phyloP scores from a whole-genome alignment of 192 early-diverging fungal species.

The Dissophora globulifera region DNA sequence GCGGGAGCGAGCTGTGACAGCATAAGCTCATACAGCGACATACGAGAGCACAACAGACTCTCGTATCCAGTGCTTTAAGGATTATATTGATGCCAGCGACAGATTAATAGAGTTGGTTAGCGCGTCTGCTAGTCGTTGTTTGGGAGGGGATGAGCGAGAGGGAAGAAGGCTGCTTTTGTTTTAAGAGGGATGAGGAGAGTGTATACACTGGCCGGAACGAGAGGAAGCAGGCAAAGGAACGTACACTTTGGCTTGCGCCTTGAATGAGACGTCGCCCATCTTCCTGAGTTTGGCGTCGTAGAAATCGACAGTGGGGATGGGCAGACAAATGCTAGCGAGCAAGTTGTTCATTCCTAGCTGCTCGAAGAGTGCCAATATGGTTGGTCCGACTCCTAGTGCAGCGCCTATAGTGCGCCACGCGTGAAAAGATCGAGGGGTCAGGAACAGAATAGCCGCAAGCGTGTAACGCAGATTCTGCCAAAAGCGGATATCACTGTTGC shows the following conservation, averaged over 20 bases:
- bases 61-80: slow-evolving; percentile 13
- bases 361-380: slow-evolving; percentile 10
- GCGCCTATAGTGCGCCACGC: neutral
- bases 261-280: neutral
- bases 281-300: slow-evolving; percentile 13
- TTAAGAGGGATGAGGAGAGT: too few relatives aligned
- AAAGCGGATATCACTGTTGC: too few relatives aligned
- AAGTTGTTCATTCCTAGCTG: slow-evolving; percentile 2
- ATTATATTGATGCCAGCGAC: neutral
- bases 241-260: slow-evolving; percentile 1
- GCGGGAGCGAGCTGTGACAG: slow-evolving; percentile 10
- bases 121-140: too few relatives aligned
- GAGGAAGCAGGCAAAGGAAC: neutral
- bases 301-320: neutral
- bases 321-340: slow-evolving; percentile 5
- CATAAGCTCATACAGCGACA: slow-evolving; percentile 21
- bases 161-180: too few relatives aligned
- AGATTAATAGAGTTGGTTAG: neutral
- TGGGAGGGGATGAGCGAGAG: too few relatives aligned
- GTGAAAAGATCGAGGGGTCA: neutral
- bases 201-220: too few relatives aligned
- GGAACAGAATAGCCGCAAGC: neutral
- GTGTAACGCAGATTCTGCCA: too few relatives aligned
- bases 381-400: slow-evolving; percentile 8
- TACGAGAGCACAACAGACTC: slow-evolving; percentile 6